Base-by-base conservation (phyloP, 148 eudicot species). In the Rhododendron henanense region DNA sequence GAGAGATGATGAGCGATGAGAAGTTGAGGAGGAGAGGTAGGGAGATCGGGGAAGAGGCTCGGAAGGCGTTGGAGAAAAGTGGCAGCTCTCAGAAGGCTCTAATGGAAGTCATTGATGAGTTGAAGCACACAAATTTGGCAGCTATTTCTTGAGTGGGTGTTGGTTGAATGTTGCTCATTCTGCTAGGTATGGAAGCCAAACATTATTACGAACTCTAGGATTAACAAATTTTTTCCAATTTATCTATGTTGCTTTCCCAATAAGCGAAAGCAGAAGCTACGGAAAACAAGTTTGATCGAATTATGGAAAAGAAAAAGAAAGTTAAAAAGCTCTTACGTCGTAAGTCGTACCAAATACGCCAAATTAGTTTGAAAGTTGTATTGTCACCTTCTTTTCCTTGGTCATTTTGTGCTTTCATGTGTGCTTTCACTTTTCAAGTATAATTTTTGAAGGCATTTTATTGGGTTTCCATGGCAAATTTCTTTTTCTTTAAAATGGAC, bases 1-100 rank as follows among this genome's bases (percentile, higher is more conserved):
- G 48, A 18, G 88, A 89, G 91, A 23, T 94, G 84, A 92, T 92
- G 94, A 65, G 76, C 3, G 81, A 87, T 53, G 88, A 84, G 63
- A 45, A 69, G 35, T 53, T 91, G 85, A 91, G 88, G 89, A 61
- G 33, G 8, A 84, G 86, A 45, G 93, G 91, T 1, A 67, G 1
- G 78, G 85, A 71, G 83, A 82, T 93, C 10, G 85, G 85, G 63
- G 91, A 88, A 53, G 90, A 90, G 41, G 93, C 92, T 18, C 61
- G 59, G 45, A 88, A 51, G 74, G 92, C 91, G 0, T 57, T 88
- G 69, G 91, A 83, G n/a, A 55, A 0, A 31, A 74, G 83, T 44
- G 94, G 94, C 35, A 89, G 91, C 83, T 90, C 93, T 10, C 83
- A 61, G 31, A 71, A 71, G 41, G 75, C 63, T 19, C 51, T 91